phyloP scores from a whole-genome alignment of 2,329 filamentous ascomycete genomes.

The Hypoxylon sp. region DNA sequence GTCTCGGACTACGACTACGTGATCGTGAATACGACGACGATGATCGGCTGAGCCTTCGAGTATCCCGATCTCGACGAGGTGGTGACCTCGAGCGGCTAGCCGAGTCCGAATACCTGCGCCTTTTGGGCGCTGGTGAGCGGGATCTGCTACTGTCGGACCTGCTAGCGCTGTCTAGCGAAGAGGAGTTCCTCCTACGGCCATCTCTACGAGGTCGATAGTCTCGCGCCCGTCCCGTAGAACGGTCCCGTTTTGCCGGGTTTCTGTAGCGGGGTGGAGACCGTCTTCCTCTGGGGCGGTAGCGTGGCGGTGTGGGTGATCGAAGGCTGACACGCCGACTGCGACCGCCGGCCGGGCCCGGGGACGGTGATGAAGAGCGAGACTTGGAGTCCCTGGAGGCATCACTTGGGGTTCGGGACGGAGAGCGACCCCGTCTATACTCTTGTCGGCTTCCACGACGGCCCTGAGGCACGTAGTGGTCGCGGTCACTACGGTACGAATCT shows the following conservation, averaged over 20 bases:
- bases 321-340: slow-evolving; percentile 40
- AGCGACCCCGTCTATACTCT: slow-evolving; percentile 52
- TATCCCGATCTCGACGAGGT: slow-evolving; percentile 50
- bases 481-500: slow-evolving; percentile 50
- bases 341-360: slow-evolving; percentile 28
- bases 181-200: slow-evolving; percentile 41
- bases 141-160: slow-evolving; percentile 41
- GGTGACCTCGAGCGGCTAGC: slow-evolving; percentile 55
- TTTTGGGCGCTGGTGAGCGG: slow-evolving; percentile 56
- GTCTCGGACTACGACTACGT: slow-evolving; percentile 45
- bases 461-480: slow-evolving; percentile 63
- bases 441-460: slow-evolving; percentile 54
- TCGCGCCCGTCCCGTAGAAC: slow-evolving; percentile 41
- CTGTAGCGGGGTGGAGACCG: slow-evolving; percentile 43
- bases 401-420: slow-evolving; percentile 51
- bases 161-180: slow-evolving; percentile 40
- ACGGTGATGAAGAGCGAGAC: slow-evolving; percentile 44
- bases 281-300: slow-evolving; percentile 35
- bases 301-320: slow-evolving; percentile 41
- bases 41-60: slow-evolving; percentile 51
- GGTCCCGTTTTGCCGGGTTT: slow-evolving; percentile 41
- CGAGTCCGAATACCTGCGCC: slow-evolving; percentile 59
- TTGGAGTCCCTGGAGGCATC: slow-evolving; percentile 47
- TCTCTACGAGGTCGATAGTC: slow-evolving; percentile 39
- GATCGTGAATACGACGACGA: slow-evolving; percentile 52